Conservation (phyloP, 2,329 filamentous ascomycete genomes). For the Lachnum nothofagi region DNA sequence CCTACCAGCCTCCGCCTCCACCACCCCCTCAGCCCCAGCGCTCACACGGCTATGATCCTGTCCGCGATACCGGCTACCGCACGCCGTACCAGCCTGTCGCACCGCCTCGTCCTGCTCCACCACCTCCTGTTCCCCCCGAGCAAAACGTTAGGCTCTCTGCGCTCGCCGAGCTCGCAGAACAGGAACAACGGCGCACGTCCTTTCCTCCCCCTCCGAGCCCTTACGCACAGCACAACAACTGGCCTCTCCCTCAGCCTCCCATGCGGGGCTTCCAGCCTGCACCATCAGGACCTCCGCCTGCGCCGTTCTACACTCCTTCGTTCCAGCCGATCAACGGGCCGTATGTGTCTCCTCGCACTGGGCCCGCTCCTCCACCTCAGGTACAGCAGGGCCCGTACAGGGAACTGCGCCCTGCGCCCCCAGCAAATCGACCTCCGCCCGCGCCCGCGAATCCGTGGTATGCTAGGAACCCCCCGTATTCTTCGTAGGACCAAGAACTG, state of each 20-base stretch:
- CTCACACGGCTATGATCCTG: conserved; percentile 17
- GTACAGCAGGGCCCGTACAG: conserved; percentile 6
- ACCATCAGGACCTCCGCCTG: conserved; percentile 1
- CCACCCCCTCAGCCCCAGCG: conserved; percentile 9
- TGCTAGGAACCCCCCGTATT: background rate
- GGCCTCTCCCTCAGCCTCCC: conserved; percentile 6
- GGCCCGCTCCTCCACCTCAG: conserved; percentile 5
- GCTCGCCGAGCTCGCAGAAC: conserved; percentile 13
- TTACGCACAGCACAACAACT: background rate
- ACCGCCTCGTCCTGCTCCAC: conserved; percentile 9
- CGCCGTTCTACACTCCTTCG: background rate
- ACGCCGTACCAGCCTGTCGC: conserved; percentile 9
- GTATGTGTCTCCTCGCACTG: conserved; percentile 8
- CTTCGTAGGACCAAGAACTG: background rate
- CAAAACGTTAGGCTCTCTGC: conserved; percentile 6
- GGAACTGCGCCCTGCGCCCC: conserved; percentile 19
- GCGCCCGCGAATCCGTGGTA: background rate
- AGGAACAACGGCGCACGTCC: background rate
- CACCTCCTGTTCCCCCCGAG: background rate
- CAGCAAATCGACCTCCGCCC: conserved; percentile 9
- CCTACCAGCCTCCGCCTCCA: conserved; percentile 13
- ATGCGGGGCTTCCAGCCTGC: conserved; percentile 4
- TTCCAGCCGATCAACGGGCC: conserved; percentile 1
- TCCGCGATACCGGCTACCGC: conserved; percentile 15
- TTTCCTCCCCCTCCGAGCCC: conserved; percentile 1